phyloP scores from a whole-genome alignment of 2,329 filamentous ascomycete genomes.

The Penicillium sclerotiorum region DNA sequence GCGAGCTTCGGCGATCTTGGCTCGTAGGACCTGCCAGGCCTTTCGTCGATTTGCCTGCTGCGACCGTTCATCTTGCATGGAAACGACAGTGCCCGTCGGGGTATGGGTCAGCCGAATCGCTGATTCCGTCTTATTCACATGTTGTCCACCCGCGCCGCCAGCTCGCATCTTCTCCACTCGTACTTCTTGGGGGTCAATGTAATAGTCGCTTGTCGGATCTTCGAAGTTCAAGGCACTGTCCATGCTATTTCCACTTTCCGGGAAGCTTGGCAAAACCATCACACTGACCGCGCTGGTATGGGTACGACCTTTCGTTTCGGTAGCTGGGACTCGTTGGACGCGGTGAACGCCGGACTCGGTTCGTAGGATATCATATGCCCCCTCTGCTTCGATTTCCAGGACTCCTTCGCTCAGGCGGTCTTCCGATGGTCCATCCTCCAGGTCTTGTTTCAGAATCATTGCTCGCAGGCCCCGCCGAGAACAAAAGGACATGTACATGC shows the following conservation, averaged over 20 bases:
- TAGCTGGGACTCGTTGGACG: constrained; percentile 89
- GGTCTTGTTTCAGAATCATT: constrained; percentile 77
- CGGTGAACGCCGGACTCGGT: constrained; percentile 93
- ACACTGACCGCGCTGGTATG: constrained; percentile 93
- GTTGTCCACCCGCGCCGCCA: constrained; percentile 88
- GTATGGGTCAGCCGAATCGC: constrained; percentile 90
- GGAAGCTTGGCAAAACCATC: constrained; percentile 85
- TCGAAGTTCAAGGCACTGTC: constrained; percentile 65
- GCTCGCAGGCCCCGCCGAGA: constrained; percentile 66
- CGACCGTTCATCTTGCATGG: constrained; percentile 89
- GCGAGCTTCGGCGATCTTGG: constrained; percentile 75
- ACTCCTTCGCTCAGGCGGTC: constrained; percentile 81
- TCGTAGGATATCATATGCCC: constrained; percentile 79
- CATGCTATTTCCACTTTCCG: constrained; percentile 54
- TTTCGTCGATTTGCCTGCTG: constrained; percentile 86
- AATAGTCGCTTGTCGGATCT: constrained; percentile 89
- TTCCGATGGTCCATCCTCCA: constrained; percentile 67
- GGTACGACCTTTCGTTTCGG: constrained; percentile 85
- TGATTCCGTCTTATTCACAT: constrained; percentile 98
- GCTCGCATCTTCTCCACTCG: constrained; percentile 87
- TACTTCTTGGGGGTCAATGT: constrained; percentile 82
- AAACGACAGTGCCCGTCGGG: constrained; percentile 82
- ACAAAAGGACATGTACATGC: constrained; percentile 88
- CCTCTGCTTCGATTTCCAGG: constrained; percentile 74
- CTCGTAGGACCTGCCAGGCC: constrained; percentile 83